Evolutionary conservation across 352 stramenopile genomes (phyloP), one percentile per base, ranked within the genome.

Genomic region (Phytophthora pini): DNA sequence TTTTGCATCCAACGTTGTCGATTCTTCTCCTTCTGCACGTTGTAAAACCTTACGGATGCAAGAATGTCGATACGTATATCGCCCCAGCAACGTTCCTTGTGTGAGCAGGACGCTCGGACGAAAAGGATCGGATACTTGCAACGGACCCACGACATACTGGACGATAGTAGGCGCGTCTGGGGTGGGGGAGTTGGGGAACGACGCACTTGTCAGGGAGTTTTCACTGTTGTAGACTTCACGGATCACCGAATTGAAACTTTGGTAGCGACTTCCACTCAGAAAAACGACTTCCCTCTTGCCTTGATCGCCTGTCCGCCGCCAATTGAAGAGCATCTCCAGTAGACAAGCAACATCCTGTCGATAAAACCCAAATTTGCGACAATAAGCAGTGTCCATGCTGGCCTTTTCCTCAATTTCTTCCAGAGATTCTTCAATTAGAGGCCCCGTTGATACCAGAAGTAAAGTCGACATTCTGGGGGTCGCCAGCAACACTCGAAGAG

Each of bases 341-440:
- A 91, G 40, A 5, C 53, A 43, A 7, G 31, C n/a, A 4, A 87
- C 31, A 26, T 89, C 77, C 34, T 77, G 61, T 12, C 44, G 56
- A 13, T 85, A 79, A 52, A 87, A 91, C 0, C 59, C 65, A 36
- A 91, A 75, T n/a, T 65, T 85, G 10, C 46, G 29, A 3, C 56
- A 63, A 39, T 76, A 86, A 2, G 17, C 24, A 2, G 12, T 17
- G 29, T 85, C 54, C 15, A 79, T 67, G 15, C 62, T 68, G 8
- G 80, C 76, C 36, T 79, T 87, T 46, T 84, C 82, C 5, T 73
- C 50, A 6, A 72, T 60, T 26, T 84, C 71, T 66, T 84, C 75
- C 0, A 79, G 41, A 15, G 76, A 84, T n/a, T 91, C 74, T 39
- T 84, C 74, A 13, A 89, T 20, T 1, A 89, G 53, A 4, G 76